phyloP scores from a whole-genome alignment of 306 rosid genomes.

The Medicago arabica region DNA sequence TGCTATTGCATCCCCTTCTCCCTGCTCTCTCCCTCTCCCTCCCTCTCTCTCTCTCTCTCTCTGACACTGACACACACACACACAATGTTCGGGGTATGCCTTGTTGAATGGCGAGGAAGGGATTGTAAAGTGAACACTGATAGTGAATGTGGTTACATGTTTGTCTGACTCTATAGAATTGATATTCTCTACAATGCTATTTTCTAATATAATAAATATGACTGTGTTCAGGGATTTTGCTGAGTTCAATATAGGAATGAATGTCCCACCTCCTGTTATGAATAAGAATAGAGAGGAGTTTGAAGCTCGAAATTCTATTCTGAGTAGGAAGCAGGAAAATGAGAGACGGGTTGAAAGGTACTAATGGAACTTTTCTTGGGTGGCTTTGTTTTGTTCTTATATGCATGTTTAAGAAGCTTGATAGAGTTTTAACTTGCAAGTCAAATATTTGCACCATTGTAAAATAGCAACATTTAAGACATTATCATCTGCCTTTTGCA shows the following conservation, averaged over 20 bases:
- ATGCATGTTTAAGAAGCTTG: slow-evolving; percentile 3
- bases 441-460: slow-evolving; percentile 12
- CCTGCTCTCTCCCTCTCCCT: background rate
- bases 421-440: slow-evolving; percentile 24
- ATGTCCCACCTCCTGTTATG: slow-evolving; percentile 77
- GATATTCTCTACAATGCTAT: slow-evolving; percentile 18
- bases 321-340: slow-evolving; percentile 79
- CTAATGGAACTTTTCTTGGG: slow-evolving; percentile 17
- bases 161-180: background rate
- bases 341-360: slow-evolving; percentile 83
- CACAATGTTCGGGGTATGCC: background rate
- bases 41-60: background rate
- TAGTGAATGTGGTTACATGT: slow-evolving; percentile 3
- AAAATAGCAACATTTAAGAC: slow-evolving; percentile 11
- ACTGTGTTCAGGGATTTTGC: slow-evolving; percentile 76
- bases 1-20: background rate
- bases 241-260: slow-evolving; percentile 73
- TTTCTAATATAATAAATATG: slow-evolving; percentile 31
- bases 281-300: slow-evolving; percentile 86
- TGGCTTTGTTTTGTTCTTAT: slow-evolving; percentile 37
- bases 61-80: background rate
- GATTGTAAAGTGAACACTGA: background rate
- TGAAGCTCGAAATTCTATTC: slow-evolving; percentile 86
- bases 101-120: slow-evolving; percentile 17
- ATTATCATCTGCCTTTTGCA: slow-evolving; percentile 12